These are phyloP conservation scores for Heterobasidion parviporum DNA, from an alignment of 1,284 basidiomycete species.

Conservation along the genomic window DNA sequence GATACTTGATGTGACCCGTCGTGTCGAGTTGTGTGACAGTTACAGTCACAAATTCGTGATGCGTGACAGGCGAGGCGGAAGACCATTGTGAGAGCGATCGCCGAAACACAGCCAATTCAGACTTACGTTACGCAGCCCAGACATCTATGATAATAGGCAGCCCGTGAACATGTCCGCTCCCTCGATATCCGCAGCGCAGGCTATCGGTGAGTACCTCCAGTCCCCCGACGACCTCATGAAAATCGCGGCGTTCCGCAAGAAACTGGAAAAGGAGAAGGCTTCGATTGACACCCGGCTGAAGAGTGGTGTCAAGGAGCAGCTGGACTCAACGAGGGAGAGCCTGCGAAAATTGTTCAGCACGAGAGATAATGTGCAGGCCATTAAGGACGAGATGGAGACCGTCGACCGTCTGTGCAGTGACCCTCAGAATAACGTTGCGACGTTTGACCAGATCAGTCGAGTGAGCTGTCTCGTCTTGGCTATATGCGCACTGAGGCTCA, in stretches of 20 bases:
- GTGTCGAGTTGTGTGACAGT: background rate
- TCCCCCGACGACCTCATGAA: conserved; percentile 93
- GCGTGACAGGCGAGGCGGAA: background rate
- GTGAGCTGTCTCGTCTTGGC: conserved; percentile 35
- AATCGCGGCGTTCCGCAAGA: conserved; percentile 84
- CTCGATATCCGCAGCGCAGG: conserved; percentile 70
- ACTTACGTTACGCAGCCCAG: background rate
- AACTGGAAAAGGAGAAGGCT: conserved; percentile 93
- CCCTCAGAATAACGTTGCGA: conserved; percentile 63
- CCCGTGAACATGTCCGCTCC: conserved; percentile 11
- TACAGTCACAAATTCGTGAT: no score
- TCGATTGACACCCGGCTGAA: conserved; percentile 92
- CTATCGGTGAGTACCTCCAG: conserved; percentile 80
- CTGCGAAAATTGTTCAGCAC: conserved; percentile 81
- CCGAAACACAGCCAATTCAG: background rate
- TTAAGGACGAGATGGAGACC: conserved; percentile 90
- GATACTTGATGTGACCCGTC: background rate
- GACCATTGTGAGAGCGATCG: background rate
- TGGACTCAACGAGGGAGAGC: conserved; percentile 87
- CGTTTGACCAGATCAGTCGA: conserved; percentile 89
- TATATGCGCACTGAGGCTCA: background rate
- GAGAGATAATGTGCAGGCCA: conserved; percentile 73
- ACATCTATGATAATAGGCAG: background rate
- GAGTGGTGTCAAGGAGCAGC: conserved; percentile 88
- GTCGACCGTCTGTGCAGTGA: conserved; percentile 78